phyloP scores from a whole-genome alignment of 2,329 filamentous ascomycete genomes.

The Xylariaceae sp. region DNA sequence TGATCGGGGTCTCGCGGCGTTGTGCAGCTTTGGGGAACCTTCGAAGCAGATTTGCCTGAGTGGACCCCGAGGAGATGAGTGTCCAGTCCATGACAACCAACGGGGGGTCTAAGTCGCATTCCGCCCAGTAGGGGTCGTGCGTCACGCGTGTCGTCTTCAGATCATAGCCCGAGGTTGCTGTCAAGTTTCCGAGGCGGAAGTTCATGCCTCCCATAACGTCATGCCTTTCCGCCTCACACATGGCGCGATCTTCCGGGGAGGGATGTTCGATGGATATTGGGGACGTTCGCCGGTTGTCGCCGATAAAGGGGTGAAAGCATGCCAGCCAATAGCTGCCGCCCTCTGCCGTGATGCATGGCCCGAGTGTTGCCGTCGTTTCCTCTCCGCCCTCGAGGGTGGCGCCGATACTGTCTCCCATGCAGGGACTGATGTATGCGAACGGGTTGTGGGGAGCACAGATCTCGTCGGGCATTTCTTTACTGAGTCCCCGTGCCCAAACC shows the following conservation, averaged over 20 bases:
- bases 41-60: slow-evolving; percentile 37
- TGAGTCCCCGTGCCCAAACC: slow-evolving; percentile 37
- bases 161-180: slow-evolving; percentile 38
- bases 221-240: slow-evolving; percentile 33
- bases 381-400: slow-evolving; percentile 27
- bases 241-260: slow-evolving; percentile 35
- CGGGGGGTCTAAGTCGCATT: slow-evolving; percentile 35
- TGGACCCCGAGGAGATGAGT: slow-evolving; percentile 33
- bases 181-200: slow-evolving; percentile 34
- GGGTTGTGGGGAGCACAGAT: slow-evolving; percentile 38
- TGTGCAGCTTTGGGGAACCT: slow-evolving; percentile 35
- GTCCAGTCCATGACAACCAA: slow-evolving; percentile 41
- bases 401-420: slow-evolving; percentile 43
- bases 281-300: slow-evolving; percentile 28
- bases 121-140: slow-evolving; percentile 42
- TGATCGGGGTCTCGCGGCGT: slow-evolving; percentile 32
- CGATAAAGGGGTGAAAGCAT: slow-evolving; percentile 40
- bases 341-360: slow-evolving; percentile 35
- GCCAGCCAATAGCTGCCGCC: slow-evolving; percentile 38
- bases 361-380: slow-evolving; percentile 38
- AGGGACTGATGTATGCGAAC: slow-evolving; percentile 37
- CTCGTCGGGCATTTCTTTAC: slow-evolving; percentile 35
- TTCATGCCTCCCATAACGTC: slow-evolving; percentile 30
- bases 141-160: slow-evolving; percentile 39
- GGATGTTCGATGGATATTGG: slow-evolving; percentile 36